Evolutionary conservation across 352 stramenopile genomes (phyloP).

Genomic region (Phytophthora palmivora): DNA sequence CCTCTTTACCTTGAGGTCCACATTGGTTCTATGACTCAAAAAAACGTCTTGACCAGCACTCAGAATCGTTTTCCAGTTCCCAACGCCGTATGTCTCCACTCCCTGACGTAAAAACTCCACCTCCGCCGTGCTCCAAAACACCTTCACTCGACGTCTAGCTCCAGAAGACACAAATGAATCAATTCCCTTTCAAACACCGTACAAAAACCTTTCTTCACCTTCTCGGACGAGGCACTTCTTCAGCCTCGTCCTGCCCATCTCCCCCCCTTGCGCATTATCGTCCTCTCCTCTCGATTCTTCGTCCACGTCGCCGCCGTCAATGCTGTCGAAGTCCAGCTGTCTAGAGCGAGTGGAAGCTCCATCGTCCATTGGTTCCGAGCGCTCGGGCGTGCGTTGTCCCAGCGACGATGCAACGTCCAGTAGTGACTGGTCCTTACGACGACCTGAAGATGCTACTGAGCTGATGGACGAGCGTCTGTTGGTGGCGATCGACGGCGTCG

Average conservation of each 20-base stretch:
- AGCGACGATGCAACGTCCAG: conserved; percentile 23
- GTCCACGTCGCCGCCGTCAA: conserved; percentile 21
- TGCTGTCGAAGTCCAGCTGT: conserved; percentile 46
- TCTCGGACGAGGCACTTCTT: conserved; percentile 1
- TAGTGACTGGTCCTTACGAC: conserved; percentile 32
- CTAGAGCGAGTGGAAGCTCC: conserved; percentile 28
- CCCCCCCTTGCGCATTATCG: neutral
- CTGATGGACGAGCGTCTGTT: conserved; percentile 22
- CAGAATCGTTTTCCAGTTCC: conserved; percentile 60
- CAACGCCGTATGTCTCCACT: conserved; percentile 49
- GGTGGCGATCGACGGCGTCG: conserved; percentile 6
- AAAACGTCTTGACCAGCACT: conserved; percentile 49
- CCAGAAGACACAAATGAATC: neutral
- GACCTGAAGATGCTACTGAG: conserved; percentile 30
- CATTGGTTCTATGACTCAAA: conserved; percentile 54
- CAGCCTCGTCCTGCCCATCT: neutral
- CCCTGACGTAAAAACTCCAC: conserved; percentile 46
- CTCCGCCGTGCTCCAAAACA: conserved; percentile 57
- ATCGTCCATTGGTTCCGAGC: conserved; percentile 9
- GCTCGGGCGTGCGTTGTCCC: conserved; percentile 18
- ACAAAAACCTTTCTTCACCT: neutral
- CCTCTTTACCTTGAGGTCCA: conserved; percentile 67
- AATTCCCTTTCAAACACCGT: neutral
- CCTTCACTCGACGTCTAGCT: conserved; percentile 31
- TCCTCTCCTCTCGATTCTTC: neutral